Evolutionary conservation across 2,329 filamentous ascomycete genomes (phyloP), one percentile per base, ranked within the genome.

Genomic region (Diplodia intermedia): DNA sequence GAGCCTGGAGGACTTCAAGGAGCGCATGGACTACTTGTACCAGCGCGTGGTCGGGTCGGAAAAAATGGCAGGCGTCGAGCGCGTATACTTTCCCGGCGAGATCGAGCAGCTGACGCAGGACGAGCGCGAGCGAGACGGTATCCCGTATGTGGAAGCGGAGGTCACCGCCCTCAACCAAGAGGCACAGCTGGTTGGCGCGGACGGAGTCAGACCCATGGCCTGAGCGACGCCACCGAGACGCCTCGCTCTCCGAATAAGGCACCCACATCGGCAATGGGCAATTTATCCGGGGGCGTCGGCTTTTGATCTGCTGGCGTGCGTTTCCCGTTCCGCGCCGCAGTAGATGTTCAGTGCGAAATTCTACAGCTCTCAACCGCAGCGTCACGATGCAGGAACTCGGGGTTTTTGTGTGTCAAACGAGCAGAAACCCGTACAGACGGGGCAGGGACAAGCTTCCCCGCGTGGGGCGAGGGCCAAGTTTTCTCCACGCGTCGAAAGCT

Each of bases 1-100:
- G 85, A 83, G 83, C 65, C 70, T 90, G 69, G 88, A 90, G 0
- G 89, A 92, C 52, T 93, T 93, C 74, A 86, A 86, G 36, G 83
- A 84, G 63, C 81, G 89, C 23, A 88, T 88, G 85, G 84, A 87
- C 66, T 85, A 86, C 76, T 75, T 88, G 29, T 86, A 88, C 71
- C 78, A 82, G 70, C 76, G 84, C n/a, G 85, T 88, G 2, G 79
- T 85, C 20, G 81, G 78, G 3, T 82, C 79, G 2, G 83, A 88
- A 43, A 86, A 80, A 74, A 84, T 84, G 80, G 78, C 76, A 18
- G 86, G 83, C 0, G 81, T 87, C 3, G 84, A 87, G 8, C 78
- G 82, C 33, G 86, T 88, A 26, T 87, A 84, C 71, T 87, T 86
- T 69, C 86, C 86, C 0, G 86, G 86, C 3, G 86, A 88, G 72